These are phyloP conservation scores for Rhodotorula sp. DNA, from an alignment of 1,284 basidiomycete species.

Conservation along the genomic window DNA sequence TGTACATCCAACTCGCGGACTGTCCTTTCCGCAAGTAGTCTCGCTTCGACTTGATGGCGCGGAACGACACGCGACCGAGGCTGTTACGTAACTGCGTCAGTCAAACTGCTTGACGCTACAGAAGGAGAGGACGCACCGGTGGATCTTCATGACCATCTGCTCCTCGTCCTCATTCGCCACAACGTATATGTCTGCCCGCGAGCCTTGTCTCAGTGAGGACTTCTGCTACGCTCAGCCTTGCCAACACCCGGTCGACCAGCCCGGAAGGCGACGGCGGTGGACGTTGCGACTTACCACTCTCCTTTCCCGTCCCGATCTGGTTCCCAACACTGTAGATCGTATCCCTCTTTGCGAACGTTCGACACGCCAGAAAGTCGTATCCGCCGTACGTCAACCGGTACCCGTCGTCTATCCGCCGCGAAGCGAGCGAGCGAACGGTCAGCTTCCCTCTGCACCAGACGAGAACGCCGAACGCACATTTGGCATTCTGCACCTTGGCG, in stretches of 20 bases:
- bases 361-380: conserved; percentile 92
- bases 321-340: conserved; percentile 82
- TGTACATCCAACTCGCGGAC: conserved; percentile 99
- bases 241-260: not conserved
- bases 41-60: conserved; percentile 92
- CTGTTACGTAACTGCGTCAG: conserved; percentile 52
- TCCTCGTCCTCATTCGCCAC: conserved; percentile 80
- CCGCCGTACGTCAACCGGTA: conserved; percentile 97
- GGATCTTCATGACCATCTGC: conserved; percentile 87
- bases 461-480: conserved; percentile 63
- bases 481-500: conserved; percentile 82
- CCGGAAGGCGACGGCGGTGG: not conserved
- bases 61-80: conserved; percentile 91
- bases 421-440: too few relatives aligned
- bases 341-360: conserved; percentile 85
- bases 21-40: conserved; percentile 96
- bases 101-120: not conserved
- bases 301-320: conserved; percentile 97
- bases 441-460: conserved; percentile 1
- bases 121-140: conserved; percentile 60
- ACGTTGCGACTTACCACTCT: conserved; percentile 64
- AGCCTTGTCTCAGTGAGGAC: not conserved
- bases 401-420: conserved; percentile 80
- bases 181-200: conserved; percentile 76
- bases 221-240: not conserved